These are phyloP conservation scores for Mimosa pudica DNA, from an alignment of 306 rosid species.

Conservation along the genomic window DNA sequence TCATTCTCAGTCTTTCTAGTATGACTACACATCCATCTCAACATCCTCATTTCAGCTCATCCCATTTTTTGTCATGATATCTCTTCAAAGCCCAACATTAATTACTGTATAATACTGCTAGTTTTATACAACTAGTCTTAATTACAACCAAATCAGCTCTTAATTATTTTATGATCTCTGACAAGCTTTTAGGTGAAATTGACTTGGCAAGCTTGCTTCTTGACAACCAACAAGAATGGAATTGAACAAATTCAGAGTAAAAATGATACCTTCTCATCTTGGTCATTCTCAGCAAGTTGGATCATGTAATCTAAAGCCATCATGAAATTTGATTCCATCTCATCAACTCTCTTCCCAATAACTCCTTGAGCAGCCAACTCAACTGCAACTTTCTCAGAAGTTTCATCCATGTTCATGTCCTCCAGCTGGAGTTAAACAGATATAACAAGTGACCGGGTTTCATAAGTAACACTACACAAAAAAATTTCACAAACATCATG, in stretches of 20 bases:
- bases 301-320: constrained; percentile 96
- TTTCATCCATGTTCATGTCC: constrained; percentile 84
- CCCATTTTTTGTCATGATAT: too few species aligned
- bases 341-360: constrained; percentile 91
- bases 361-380: constrained; percentile 98
- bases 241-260: constrained; percentile 16
- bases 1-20: too few species aligned
- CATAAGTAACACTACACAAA: background rate
- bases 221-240: background rate
- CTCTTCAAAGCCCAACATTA: too few species aligned
- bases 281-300: constrained; percentile 76
- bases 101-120: too few species aligned
- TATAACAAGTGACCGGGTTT: constrained; percentile 1
- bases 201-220: background rate
- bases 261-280: constrained; percentile 74
- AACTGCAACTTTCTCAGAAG: constrained; percentile 91
- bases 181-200: background rate
- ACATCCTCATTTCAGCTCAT: too few species aligned
- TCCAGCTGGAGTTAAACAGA: constrained; percentile 59
- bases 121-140: too few species aligned
- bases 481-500: background rate
- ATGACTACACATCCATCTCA: too few species aligned
- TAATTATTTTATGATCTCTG: background rate
- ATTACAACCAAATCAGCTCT: background rate
- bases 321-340: constrained; percentile 92